Conservation (phyloP, 371 early-diverging fungal genomes). For the Syncephalastrum racemosum region DNA sequence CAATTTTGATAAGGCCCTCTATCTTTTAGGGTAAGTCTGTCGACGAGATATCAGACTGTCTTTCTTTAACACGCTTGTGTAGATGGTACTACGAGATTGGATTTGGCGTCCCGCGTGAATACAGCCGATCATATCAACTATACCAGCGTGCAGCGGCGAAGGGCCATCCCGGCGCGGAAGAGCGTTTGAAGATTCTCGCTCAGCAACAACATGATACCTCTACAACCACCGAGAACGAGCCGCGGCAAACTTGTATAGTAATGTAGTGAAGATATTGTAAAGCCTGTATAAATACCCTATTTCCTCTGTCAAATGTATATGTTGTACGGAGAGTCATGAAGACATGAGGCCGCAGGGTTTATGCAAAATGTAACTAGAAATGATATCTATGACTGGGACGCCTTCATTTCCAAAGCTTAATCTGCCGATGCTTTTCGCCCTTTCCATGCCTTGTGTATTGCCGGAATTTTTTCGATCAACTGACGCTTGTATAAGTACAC, state of each 20-base stretch:
- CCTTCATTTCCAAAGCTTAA: no score
- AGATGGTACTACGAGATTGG: slow-evolving; percentile 34
- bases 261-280: no score
- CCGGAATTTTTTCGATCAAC: slow-evolving; percentile 18
- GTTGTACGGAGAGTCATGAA: no score
- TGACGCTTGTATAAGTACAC: neutral
- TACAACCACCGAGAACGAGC: no score
- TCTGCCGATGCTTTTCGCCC: slow-evolving; percentile 6
- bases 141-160: slow-evolving; percentile 28
- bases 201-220: no score
- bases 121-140: slow-evolving; percentile 13
- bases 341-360: no score
- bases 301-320: no score
- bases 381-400: no score
- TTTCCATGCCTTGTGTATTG: slow-evolving; percentile 15
- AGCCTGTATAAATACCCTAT: no score
- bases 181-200: slow-evolving; percentile 2
- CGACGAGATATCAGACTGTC: neutral
- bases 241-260: no score
- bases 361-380: no score
- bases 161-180: slow-evolving; percentile 21
- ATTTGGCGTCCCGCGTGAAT: slow-evolving; percentile 23
- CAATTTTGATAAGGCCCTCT: slow-evolving; percentile 35
- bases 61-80: neutral
- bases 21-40: slow-evolving; percentile 12